Evolutionary conservation across 129 eudicot genomes (phyloP), one percentile per base, ranked within the genome.

Genomic region (Arctium lappa): DNA sequence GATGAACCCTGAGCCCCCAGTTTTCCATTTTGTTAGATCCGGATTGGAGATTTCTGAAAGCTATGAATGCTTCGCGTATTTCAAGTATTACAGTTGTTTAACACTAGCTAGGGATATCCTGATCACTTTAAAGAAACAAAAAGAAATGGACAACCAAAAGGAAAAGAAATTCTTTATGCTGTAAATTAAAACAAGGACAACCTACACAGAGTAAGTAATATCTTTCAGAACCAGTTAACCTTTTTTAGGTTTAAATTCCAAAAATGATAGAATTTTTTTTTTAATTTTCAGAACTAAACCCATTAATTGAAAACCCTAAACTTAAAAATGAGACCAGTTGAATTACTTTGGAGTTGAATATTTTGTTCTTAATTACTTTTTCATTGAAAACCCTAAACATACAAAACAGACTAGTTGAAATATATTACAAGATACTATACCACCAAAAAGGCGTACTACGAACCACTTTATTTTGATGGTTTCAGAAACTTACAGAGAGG

Each of bases 91-190:
- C 79, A 78, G 83, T 72, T 83, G 82, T 84, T 84, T 18, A 56
- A 78, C 75, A 84, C 77, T 77, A 78, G 27, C 12, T 33, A 33
- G 4, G 69, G 9, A 46, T 42, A 79, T 73, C 40, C 37, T 63
- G 69, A 79, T 46, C 79, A 78, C 83, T 79, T 84, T 84, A 84
- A 73, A 84, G 69, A 84, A 84, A 79, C 75, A 73, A 46, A 62
- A 84, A 78, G 74, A 81, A 72, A 84, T 84, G 42, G 76, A 79
- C 80, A 84, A 73, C 16, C 34, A 79, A 79, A 84, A 84, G 79
- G 80, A 44, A 84, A 84, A 70, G 30, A 62, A 42, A 48, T 33
- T 73, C 29, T 62, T 79, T 73, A 37, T 84, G 83, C 76, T 63
- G 80, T 73, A 84, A 84, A 72, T 72, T 12, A 84, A 32, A 73